A percentile compares a stretch with the other conserved stretches of the same genome.
Evolutionary conservation across 2,329 filamentous ascomycete species (phyloP).

Genomic region (Verticillium alfalfae): DNA sequence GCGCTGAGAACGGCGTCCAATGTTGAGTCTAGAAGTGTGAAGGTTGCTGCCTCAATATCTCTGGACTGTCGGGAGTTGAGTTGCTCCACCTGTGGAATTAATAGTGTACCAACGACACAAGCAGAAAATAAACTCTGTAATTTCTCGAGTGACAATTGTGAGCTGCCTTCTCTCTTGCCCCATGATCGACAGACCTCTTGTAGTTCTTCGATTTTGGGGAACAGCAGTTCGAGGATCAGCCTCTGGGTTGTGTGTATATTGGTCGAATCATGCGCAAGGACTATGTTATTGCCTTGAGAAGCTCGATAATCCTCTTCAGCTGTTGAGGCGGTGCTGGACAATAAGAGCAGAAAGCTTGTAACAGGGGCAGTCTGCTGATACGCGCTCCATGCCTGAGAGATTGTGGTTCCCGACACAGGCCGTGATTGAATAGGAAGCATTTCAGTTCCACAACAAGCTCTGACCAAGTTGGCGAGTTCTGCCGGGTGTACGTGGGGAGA

Average conservation of each 20-base stretch:
- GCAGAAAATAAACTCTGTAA: conserved; percentile 47
- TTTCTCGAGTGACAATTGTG: conserved; percentile 45
- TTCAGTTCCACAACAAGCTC: conserved; percentile 57
- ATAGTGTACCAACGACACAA: conserved; percentile 36
- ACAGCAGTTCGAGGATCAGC: conserved; percentile 47
- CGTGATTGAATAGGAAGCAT: conserved; percentile 22
- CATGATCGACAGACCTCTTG: conserved; percentile 40
- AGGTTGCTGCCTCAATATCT: conserved; percentile 38
- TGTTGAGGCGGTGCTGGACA: conserved; percentile 25
- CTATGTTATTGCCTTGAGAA: conserved; percentile 5
- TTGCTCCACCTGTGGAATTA: conserved; percentile 41
- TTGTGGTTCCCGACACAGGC: conserved; percentile 37
- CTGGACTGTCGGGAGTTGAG: conserved; percentile 42
- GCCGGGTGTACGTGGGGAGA: conserved; percentile 58
- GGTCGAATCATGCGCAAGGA: conserved; percentile 24
- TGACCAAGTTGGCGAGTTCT: conserved; percentile 65
- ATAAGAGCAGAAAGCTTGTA: conserved; percentile 50
- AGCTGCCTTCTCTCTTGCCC: conserved; percentile 39
- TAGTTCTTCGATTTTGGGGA: conserved; percentile 46
- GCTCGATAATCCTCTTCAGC: not conserved
- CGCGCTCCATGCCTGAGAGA: conserved; percentile 42
- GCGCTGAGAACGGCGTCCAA: conserved; percentile 34
- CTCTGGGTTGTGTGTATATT: conserved; percentile 40
- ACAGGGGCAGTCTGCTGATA: conserved; percentile 36
- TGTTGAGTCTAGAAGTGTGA: conserved; percentile 32